Percentiles rank a stretch among this genome's conserved stretches.
Evolutionary conservation across 345 rosid species (phyloP).

Genomic region (Brassica nigra): DNA sequence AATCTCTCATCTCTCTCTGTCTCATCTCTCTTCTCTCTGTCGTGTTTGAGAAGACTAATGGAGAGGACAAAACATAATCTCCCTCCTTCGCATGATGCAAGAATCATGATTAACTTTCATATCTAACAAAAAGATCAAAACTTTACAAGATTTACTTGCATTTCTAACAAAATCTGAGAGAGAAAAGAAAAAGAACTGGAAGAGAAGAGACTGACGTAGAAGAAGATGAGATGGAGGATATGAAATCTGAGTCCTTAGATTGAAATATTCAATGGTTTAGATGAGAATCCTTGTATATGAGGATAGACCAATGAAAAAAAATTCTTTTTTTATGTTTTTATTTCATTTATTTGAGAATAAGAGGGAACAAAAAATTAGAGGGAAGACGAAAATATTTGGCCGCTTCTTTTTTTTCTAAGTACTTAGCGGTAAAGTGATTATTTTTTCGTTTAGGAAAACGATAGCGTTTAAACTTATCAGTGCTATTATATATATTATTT

Average conservation of each 20-base stretch:
- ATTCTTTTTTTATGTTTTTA: no score
- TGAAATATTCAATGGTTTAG: background rate
- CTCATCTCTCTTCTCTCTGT: no score
- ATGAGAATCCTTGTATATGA: background rate
- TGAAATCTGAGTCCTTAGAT: background rate
- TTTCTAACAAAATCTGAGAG: background rate
- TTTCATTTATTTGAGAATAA: no score
- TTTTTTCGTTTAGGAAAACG: background rate
- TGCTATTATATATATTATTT: no score
- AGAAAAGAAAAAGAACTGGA: background rate
- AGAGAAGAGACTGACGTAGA: background rate
- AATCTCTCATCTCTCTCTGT: no score
- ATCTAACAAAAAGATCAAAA: background rate
- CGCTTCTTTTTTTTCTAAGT: no score
- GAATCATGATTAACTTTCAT: background rate
- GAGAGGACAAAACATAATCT: background rate
- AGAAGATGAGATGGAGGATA: background rate
- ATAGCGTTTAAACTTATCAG: background rate
- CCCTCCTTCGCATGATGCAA: background rate
- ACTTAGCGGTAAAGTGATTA: background rate
- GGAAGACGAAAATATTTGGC: background rate
- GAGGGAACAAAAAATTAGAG: background rate
- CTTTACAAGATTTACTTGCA: background rate
- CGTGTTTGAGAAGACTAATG: no score
- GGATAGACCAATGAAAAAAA: background rate